Evolutionary conservation across 164 flowering plant genomes (phyloP).

Genomic region (Protea cynaroides): DNA sequence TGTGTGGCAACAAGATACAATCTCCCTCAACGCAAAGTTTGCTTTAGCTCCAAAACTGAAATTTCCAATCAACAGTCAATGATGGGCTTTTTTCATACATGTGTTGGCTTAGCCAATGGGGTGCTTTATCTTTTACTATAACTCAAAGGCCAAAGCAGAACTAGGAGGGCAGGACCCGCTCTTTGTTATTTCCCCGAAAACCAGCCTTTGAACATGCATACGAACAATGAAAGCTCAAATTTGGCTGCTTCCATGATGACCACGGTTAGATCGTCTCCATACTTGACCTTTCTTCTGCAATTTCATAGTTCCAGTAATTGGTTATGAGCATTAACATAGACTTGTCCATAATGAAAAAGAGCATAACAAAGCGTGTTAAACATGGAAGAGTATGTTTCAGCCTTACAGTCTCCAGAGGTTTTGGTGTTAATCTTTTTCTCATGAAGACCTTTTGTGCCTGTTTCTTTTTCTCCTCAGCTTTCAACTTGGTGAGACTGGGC

Average conservation of each 20-base stretch:
- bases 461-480: constrained; percentile 67
- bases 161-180: background rate
- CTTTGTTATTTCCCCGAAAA: background rate
- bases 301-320: background rate
- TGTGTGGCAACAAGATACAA: too few relatives aligned
- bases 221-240: background rate
- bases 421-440: constrained; percentile 25
- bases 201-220: background rate
- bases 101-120: background rate
- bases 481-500: constrained; percentile 75
- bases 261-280: constrained; percentile 30
- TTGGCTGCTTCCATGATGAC: constrained; percentile 45
- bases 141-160: background rate
- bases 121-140: background rate
- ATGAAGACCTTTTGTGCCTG: constrained; percentile 32
- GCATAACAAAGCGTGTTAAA: background rate
- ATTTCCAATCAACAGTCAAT: background rate
- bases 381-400: background rate
- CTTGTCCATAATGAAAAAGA: background rate
- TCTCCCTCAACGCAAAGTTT: too few relatives aligned
- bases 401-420: constrained; percentile 14
- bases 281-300: constrained; percentile 30
- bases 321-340: background rate
- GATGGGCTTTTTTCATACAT: background rate
- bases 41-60: background rate